These are phyloP conservation scores for Mariannaea elegans DNA, from an alignment of 2,329 filamentous ascomycete species.

Conservation along the genomic window DNA sequence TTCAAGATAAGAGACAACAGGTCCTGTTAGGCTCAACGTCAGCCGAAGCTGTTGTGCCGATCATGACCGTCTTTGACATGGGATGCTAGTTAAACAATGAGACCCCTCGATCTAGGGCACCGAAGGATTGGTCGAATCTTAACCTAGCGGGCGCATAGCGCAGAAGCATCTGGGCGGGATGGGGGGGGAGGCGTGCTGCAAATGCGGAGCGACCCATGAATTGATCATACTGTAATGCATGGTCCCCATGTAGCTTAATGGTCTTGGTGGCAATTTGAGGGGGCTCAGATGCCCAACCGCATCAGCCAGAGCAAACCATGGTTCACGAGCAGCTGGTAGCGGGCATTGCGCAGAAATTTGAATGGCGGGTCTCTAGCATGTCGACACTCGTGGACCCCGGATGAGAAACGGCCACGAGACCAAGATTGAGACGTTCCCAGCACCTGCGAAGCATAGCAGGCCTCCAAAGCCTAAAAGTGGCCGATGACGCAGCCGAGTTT, in stretches of 20 bases:
- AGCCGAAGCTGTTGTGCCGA: neutral
- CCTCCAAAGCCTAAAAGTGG: neutral
- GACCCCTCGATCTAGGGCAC: neutral
- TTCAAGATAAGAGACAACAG: conserved; percentile 5
- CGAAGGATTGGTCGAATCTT: neutral
- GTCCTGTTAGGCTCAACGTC: neutral
- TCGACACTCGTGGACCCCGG: conserved; percentile 13
- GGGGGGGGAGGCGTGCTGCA: neutral
- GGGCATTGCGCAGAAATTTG: neutral
- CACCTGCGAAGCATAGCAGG: neutral
- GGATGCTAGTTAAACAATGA: conserved; percentile 5
- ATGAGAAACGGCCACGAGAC: conserved; percentile 11
- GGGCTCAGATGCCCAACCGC: neutral
- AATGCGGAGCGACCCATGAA: neutral
- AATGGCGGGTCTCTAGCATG: neutral
- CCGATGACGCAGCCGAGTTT: conserved; percentile 3
- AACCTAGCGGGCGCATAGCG: conserved; percentile 6
- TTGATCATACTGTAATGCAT: neutral
- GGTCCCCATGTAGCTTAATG: neutral
- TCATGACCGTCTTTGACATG: neutral
- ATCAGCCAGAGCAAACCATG: neutral
- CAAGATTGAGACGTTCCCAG: neutral
- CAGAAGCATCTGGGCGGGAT: neutral
- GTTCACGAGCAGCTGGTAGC: neutral
- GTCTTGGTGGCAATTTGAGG: neutral